These are phyloP conservation scores for Zygosaccharomyces sapae DNA, from an alignment of 1,139 yeast genomes.

Conservation along the genomic window DNA sequence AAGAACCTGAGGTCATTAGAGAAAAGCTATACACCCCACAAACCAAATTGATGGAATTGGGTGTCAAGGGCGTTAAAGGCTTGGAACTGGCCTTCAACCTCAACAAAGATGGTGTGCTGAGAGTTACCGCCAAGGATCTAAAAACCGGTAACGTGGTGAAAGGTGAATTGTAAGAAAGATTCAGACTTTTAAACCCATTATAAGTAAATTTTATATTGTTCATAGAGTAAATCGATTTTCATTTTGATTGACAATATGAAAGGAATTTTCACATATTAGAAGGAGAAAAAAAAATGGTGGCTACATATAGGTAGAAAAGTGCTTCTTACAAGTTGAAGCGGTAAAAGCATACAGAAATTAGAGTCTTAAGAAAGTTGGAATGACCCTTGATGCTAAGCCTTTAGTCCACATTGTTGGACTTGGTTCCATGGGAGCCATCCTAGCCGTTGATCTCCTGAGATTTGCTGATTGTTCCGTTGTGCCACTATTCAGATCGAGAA, in stretches of 20 bases:
- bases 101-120: slow-evolving; percentile 77
- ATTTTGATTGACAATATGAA: background rate
- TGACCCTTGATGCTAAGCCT: slow-evolving; percentile 22
- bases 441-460: slow-evolving; percentile 31
- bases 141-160: slow-evolving; percentile 51
- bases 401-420: slow-evolving; percentile 33
- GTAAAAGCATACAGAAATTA: background rate
- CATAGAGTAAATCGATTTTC: slow-evolving; percentile 5
- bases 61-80: slow-evolving; percentile 69
- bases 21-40: slow-evolving; percentile 75
- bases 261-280: too few species aligned
- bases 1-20: slow-evolving; percentile 72
- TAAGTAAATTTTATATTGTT: background rate
- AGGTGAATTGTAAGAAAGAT: slow-evolving; percentile 30
- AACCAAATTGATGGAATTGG: slow-evolving; percentile 71
- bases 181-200: background rate
- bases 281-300: too few species aligned
- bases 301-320: too few species aligned
- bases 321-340: background rate
- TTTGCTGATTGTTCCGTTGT: slow-evolving; percentile 23
- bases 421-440: slow-evolving; percentile 36
- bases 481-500: slow-evolving; percentile 33
- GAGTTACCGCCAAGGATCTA: slow-evolving; percentile 77
- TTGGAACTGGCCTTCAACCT: slow-evolving; percentile 82
- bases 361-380: background rate